phyloP scores from a whole-genome alignment of 352 stramenopile species.

The Plasmopara viticola region DNA sequence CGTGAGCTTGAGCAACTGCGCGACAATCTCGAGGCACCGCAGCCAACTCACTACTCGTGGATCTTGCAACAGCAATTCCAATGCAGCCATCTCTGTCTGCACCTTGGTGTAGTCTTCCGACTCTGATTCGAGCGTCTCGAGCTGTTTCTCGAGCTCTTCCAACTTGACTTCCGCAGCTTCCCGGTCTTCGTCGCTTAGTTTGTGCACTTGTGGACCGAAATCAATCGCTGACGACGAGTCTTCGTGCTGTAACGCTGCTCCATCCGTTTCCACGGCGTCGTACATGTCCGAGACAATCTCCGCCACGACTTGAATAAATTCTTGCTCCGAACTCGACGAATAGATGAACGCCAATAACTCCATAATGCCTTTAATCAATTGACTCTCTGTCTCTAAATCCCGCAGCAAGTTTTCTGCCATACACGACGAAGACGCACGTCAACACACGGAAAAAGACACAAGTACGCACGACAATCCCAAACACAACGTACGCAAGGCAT shows the following conservation, averaged over 20 bases:
- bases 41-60: slow-evolving; percentile 62
- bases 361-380: slow-evolving; percentile 63
- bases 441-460: slow-evolving; percentile 1
- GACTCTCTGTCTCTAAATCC: slow-evolving; percentile 46
- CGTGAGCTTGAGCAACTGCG: slow-evolving; percentile 67
- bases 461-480: not conserved
- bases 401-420: slow-evolving; percentile 48
- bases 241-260: slow-evolving; percentile 14
- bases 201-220: slow-evolving; percentile 21
- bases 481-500: slow-evolving; percentile 42
- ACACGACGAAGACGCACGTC: not conserved
- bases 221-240: slow-evolving; percentile 16
- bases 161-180: slow-evolving; percentile 49
- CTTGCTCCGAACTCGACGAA: slow-evolving; percentile 55
- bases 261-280: slow-evolving; percentile 46
- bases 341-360: slow-evolving; percentile 73
- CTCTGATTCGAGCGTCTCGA: slow-evolving; percentile 54
- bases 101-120: slow-evolving; percentile 53
- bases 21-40: slow-evolving; percentile 66
- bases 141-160: slow-evolving; percentile 50
- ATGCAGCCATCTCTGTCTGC: slow-evolving; percentile 54
- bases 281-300: slow-evolving; percentile 79
- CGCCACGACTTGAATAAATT: slow-evolving; percentile 72
- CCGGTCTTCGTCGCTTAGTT: slow-evolving; percentile 47
- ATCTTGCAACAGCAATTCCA: slow-evolving; percentile 67